Base-by-base conservation (phyloP, 192 early-diverging fungal species). In the Coemansia sp. region DNA sequence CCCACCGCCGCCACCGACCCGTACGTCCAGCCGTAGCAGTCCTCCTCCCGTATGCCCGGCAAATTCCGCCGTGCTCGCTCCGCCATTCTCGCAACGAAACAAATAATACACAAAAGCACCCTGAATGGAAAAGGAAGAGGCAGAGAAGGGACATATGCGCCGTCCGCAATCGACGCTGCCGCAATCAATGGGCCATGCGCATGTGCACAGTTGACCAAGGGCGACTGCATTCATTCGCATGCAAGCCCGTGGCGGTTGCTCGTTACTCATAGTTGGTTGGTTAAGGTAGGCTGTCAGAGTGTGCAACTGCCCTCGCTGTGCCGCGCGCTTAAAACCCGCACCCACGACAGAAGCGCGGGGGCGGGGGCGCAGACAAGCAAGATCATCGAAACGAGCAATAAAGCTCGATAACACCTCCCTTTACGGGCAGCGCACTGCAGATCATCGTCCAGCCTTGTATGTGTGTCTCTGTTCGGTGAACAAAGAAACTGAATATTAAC, bases 1-100 rank as follows among this genome's bases (percentile, higher is more conserved):
- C 86, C 84, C 23, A 88, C 75, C 3, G 82, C 67, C 18, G 82
- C 80, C 1, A 52, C 35, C 6, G 16, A 33, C 4, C 45, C 49
- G 63, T 47, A 65, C 14, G 44, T 27, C 66, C 66, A 69, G 1
- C 34, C n/a, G 32, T 54, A 69, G n/a, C 66, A 61, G 25, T 69
- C 66, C 31, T 69, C 65, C 38, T 68, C 65, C 0, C 41, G 32
- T 0, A 44, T 68, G 1, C 65, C 65, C 0, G 65, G 56, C n/a
- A 68, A n/a, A 31, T 56, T 60, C 22, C 4, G 42, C n/a, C 13
- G n/a, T n/a, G 19, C 39, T 22, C 19, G n/a, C 19, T 20, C 19
- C 38, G 23, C 19, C 16, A 40, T 40, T 27, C 6, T 27, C n/a
- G n/a, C n/a, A n/a, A n/a, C n/a, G 8, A 28, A 28, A 28, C 27